phyloP scores from a whole-genome alignment of 768 basidiomycete genomes.

The Fistulinella prunicolor region DNA sequence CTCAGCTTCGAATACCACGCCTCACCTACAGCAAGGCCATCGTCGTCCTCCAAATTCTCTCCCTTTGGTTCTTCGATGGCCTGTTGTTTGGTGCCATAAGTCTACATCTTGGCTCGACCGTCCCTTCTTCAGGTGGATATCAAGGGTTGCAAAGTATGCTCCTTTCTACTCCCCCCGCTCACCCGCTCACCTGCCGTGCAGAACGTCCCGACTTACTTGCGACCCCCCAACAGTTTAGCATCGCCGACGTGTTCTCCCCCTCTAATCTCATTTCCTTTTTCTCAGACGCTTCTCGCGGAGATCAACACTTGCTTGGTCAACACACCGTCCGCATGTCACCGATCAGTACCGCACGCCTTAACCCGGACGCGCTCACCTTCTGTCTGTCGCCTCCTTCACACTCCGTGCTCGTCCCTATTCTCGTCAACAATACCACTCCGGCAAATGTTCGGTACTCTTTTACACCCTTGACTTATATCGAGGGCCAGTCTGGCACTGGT shows the following conservation, averaged over 20 bases:
- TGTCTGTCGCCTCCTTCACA: conserved; percentile 59
- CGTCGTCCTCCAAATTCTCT: conserved; percentile 58
- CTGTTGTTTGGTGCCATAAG: conserved; percentile 70
- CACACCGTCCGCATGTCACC: conserved; percentile 93
- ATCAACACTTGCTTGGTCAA: conserved; percentile 73
- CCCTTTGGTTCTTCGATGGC: conserved; percentile 63
- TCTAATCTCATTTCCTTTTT: conserved; percentile 50
- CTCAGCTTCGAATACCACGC: conserved; percentile 69
- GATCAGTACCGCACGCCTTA: conserved; percentile 88
- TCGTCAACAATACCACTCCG: conserved; percentile 89
- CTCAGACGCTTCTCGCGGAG: conserved; percentile 35
- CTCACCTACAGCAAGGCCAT: conserved; percentile 64
- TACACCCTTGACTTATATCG: conserved; percentile 56
- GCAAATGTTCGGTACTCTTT: conserved; percentile 69
- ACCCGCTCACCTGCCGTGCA: conserved; percentile 16
- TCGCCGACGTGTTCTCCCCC: conserved; percentile 49
- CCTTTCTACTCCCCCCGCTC: neutral
- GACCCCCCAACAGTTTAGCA: conserved; percentile 43
- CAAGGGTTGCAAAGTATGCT: conserved; percentile 34
- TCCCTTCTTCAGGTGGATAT: conserved; percentile 10
- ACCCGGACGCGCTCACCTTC: conserved; percentile 70
- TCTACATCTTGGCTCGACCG: conserved; percentile 44
- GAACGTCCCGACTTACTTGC: conserved; percentile 38
- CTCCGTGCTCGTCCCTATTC: conserved; percentile 70
- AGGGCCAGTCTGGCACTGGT: conserved; percentile 36